Base-by-base conservation (phyloP, 129 eudicot genomes). In the Sambucus nigra region DNA sequence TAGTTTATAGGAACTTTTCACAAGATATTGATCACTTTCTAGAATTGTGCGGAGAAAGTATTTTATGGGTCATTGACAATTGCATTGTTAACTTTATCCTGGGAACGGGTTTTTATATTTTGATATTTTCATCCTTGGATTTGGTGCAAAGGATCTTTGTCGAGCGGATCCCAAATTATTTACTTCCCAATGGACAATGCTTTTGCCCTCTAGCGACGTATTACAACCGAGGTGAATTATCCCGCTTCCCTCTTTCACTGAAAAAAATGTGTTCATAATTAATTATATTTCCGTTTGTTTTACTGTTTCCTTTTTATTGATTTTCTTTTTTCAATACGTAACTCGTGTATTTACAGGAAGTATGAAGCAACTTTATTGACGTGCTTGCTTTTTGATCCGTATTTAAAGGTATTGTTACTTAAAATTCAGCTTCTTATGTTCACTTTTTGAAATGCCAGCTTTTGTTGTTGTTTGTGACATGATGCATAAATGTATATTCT, bases 171-270 rank as follows among this genome's bases (percentile, higher is more conserved):
- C 94, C 27, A 86, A 86, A 64, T 79, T 56, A 27, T 80, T 92
- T 50, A 75, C 81, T 27, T 64, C 94, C 1, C 89, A 82, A 49
- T 86, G 96, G 99, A 86, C 85, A 40, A 77, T 82, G 82, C 80
- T 92, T 70, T 77, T 92, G 44, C 99, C 99, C n/a, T 69, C 87
- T 65, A 86, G 80, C 77, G 99, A 92, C 53, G 91, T 80, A 53
- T 77, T 92, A 61, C 96, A 82, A 48, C 84, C 76, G 35, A 86
- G 96, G 99, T 91, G 63, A 79, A 51, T n/a, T 38, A 51, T 29
- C 21, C 26, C 55, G 15, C 26, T 69, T 41, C 19, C 46, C 48
- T 32, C 42, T 23, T 33, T 57, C 26, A 49, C 21, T 42, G 14
- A 3, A 5, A 32, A 7, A 53, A 27, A 53, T 15, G 8, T 42